Evolutionary conservation across 345 rosid genomes (phyloP).

Genomic region (Lumnitzera racemosa): DNA sequence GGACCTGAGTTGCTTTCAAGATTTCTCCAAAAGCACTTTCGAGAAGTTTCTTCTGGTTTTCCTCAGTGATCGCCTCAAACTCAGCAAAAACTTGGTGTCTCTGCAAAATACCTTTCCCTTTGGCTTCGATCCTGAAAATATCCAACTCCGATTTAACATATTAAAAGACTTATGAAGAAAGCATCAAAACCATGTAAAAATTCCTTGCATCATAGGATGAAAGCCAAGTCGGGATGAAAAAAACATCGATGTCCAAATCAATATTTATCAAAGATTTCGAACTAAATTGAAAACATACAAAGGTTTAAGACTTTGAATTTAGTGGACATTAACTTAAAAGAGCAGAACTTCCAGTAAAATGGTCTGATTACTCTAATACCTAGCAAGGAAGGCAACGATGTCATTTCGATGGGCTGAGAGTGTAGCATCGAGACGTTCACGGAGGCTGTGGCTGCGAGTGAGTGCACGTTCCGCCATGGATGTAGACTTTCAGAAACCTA

Average conservation of each 20-base stretch:
- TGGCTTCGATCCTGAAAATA: constrained; percentile 49
- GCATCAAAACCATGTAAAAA: no score
- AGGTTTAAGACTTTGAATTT: no score
- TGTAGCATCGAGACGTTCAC: constrained; percentile 75
- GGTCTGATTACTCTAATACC: constrained; percentile 23
- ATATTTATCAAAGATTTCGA: no score
- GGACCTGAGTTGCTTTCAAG: constrained; percentile 59
- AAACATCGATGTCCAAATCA: no score
- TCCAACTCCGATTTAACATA: not conserved
- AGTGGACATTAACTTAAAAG: no score
- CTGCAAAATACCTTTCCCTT: constrained; percentile 77
- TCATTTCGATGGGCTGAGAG: constrained; percentile 57
- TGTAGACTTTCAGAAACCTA: constrained; percentile 5
- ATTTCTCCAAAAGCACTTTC: constrained; percentile 62
- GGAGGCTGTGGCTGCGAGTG: constrained; percentile 61
- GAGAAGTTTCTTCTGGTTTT: constrained; percentile 36
- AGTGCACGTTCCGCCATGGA: constrained; percentile 45
- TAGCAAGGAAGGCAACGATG: constrained; percentile 59
- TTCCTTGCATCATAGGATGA: no score
- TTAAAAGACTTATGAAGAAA: no score
- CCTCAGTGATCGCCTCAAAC: constrained; percentile 60
- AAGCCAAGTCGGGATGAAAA: no score
- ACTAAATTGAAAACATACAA: no score
- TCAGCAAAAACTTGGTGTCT: constrained; percentile 65
- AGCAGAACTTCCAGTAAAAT: not conserved